Evolutionary conservation across 805 yeast genomes (phyloP).

Genomic region (Candida fluviatilis): DNA sequence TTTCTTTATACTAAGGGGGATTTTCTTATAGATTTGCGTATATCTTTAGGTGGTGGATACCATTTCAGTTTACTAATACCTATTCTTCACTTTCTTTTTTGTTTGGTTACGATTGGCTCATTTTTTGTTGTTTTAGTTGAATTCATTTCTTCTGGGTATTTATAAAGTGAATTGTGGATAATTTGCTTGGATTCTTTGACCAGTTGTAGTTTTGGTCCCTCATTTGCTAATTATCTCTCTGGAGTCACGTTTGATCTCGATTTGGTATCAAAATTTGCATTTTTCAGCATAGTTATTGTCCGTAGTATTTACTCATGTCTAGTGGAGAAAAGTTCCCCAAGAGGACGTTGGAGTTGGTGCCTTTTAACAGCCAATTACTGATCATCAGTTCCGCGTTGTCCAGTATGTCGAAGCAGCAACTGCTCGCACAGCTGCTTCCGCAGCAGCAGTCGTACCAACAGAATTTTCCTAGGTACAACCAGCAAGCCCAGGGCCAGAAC

Average conservation of each 20-base stretch:
- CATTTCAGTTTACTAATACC: neutral
- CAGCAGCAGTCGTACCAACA: slow-evolving; percentile 6
- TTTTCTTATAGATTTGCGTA: neutral
- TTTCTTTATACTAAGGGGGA: neutral
- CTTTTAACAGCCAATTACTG: slow-evolving; percentile 28
- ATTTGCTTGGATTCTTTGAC: neutral
- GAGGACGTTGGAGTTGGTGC: slow-evolving; percentile 20
- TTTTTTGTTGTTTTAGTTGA: neutral
- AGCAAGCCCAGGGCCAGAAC: slow-evolving; percentile 6
- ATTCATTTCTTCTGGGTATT: neutral
- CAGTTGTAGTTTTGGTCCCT: too few species aligned
- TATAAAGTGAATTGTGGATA: neutral
- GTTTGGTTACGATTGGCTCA: neutral
- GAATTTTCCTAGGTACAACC: slow-evolving; percentile 3
- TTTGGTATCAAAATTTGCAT: neutral
- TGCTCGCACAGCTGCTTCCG: neutral
- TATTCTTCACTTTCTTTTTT: neutral
- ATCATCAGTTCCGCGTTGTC: slow-evolving; percentile 14
- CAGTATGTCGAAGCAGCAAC: slow-evolving; percentile 6
- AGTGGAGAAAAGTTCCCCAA: slow-evolving; percentile 14
- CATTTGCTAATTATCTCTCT: neutral
- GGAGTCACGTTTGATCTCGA: too few species aligned
- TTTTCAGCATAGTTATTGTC: too few species aligned
- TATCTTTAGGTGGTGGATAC: neutral
- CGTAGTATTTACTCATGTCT: neutral